Base-by-base conservation (phyloP, 2,329 filamentous ascomycete genomes). In the Elsinoe fawcettii region DNA sequence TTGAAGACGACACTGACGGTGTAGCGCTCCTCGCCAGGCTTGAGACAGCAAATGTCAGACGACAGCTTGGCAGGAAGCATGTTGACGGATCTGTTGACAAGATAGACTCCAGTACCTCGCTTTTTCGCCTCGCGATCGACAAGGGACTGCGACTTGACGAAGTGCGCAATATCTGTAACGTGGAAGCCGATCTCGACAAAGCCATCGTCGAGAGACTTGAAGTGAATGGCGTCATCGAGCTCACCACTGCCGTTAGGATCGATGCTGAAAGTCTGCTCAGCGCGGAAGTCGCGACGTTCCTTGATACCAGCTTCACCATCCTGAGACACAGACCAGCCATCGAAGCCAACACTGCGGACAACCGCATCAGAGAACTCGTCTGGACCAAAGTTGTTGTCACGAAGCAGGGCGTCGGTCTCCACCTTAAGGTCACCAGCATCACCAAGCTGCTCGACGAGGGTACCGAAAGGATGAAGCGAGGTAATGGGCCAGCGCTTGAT, bases 401-500 rank as follows among this genome's bases (percentile, higher is more conserved):
- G 87, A 54, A 99, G 82, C 58, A 99, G 82, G 58, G 93, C 93
- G 75, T 99, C 93, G 2, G 93, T 99, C 75, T 99, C 93, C 58
- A 99, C 92, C 76, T 91, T 96, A 64, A 96, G 80, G 70, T 99
- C 90, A 63, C 93, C 93, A 88, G 97, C 97, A 70, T 90, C 89
- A 61, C 93, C 93, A 56, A 99, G 85, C 74, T 96, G 90, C 75
- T 99, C 93, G 56, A 97, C 91, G 47, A 99, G 84, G 7, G 93
- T 99, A 69, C 93, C 93, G 67, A 99, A 99, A 30, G 93, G 93
- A 75, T 99, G 93, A 57, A 99, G 83, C n/a, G 93, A 99, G 25
- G 93, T 99, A 67, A 99, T 99, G 62, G 93, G 93, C 93, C 93
- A 99, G 69, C 93, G 85, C 81, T 99, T 99, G 75, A 99, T 99